Evolutionary conservation across 495 filamentous ascomycete genomes (phyloP).

Genomic region (Aspergillus carlsbadensis): DNA sequence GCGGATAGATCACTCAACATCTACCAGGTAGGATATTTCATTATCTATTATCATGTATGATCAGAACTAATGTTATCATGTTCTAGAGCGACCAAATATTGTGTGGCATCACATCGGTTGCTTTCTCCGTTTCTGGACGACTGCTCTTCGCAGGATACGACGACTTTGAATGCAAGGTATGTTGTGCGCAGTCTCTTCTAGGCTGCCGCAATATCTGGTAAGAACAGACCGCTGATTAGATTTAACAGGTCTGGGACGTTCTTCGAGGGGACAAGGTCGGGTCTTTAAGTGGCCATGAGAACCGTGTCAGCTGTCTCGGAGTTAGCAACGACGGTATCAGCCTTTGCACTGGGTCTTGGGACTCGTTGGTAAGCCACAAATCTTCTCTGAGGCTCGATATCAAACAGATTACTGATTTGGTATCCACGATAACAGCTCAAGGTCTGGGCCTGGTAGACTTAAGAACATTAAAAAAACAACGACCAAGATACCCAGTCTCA

Average conservation of each 20-base stretch:
- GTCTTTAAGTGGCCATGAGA: constrained; percentile 94
- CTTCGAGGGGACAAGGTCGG: constrained; percentile 96
- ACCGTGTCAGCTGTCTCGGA: constrained; percentile 95
- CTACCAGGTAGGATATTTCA: constrained; percentile 68
- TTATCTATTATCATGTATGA: neutral
- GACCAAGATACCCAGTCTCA: constrained; percentile 48
- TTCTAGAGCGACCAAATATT: constrained; percentile 90
- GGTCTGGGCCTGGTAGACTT: constrained; percentile 78
- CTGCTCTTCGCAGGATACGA: constrained; percentile 97
- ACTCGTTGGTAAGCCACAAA: constrained; percentile 78
- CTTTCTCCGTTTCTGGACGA: constrained; percentile 94
- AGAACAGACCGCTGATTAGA: constrained; percentile 8
- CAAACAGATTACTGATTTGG: constrained; percentile 15
- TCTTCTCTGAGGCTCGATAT: neutral
- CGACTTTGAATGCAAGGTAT: constrained; percentile 99
- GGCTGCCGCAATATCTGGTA: neutral
- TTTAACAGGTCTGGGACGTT: constrained; percentile 87
- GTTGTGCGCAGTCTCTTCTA: constrained; percentile 13
- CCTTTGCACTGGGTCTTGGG: constrained; percentile 99
- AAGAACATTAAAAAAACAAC: constrained; percentile 27
- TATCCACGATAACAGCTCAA: constrained; percentile 60
- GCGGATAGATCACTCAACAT: constrained; percentile 95
- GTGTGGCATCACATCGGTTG: constrained; percentile 97
- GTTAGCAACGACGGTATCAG: constrained; percentile 99
- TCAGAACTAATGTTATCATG: constrained; percentile 15